phyloP scores from a whole-genome alignment of 2,329 filamentous ascomycete species.

The Pseudogymnoascus sp. region DNA sequence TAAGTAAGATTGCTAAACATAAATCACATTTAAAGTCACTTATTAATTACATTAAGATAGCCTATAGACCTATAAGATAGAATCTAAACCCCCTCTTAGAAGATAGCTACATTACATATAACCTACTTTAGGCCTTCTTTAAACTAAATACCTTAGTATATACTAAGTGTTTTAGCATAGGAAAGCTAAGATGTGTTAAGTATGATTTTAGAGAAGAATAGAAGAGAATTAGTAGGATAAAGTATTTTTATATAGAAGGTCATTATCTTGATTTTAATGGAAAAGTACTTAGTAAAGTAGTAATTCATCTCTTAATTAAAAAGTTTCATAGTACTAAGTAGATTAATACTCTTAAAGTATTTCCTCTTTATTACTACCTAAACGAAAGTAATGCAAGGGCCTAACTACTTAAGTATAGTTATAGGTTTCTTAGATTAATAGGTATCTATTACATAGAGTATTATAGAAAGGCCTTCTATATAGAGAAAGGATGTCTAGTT shows the following conservation, averaged over 20 bases:
- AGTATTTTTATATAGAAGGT: conserved; percentile 13
- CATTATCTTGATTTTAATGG: conserved; percentile 27
- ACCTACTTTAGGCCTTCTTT: conserved; percentile 11
- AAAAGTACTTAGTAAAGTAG: conserved; percentile 21
- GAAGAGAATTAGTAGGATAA: not conserved
- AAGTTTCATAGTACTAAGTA: conserved; percentile 16
- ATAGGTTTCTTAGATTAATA: conserved; percentile 25
- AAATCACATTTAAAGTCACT: conserved; percentile 16
- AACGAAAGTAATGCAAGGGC: conserved; percentile 17
- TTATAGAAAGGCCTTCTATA: conserved; percentile 28
- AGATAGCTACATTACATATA: conserved; percentile 7
- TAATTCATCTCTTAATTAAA: conserved; percentile 17
- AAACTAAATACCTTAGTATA: conserved; percentile 9
- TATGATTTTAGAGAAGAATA: conserved; percentile 9
- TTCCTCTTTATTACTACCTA: conserved; percentile 26
- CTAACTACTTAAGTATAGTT: conserved; percentile 23
- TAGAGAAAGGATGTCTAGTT: conserved; percentile 21
- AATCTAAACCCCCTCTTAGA: not conserved
- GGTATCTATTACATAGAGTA: conserved; percentile 25
- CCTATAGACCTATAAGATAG: not conserved
- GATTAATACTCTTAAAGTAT: conserved; percentile 26
- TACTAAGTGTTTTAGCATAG: conserved; percentile 1
- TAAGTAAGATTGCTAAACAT: conserved; percentile 5
- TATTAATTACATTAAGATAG: conserved; percentile 5
- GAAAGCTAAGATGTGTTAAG: conserved; percentile 8